Base-by-base conservation (phyloP, 1,139 yeast genomes). In the Debaryomyces singareniensis region DNA sequence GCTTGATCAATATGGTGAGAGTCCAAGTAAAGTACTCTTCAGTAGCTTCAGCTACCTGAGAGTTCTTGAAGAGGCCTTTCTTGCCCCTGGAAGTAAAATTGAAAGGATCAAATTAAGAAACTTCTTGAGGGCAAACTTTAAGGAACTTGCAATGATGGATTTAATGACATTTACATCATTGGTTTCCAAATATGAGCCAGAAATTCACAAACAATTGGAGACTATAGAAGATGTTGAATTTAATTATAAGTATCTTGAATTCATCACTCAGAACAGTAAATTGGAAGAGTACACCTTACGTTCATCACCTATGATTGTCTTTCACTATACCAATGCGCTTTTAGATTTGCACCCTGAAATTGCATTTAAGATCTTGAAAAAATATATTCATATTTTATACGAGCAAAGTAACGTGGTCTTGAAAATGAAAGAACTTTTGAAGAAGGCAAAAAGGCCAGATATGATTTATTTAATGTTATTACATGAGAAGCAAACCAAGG, bases 1-100 rank as follows among this genome's bases (percentile, higher is more conserved):
- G 68, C 38, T 65, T 10, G 39, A 43, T 21, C 40, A 45, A 32
- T 38, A 40, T 32, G 10, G 23, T 22, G 5, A 28, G 15, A 24
- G 14, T 14, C 11, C 16, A 4, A 13, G 13, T 7, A 10, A 13
- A 9, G 13, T 10, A 12, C 7, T 9, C 7, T 12, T 10, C 7
- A 9, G 7, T 23, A 23, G 9, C 13, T 23, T 7, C 25, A 9
- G 13, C 9, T 23, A 9, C 13, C 25, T 7, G n/a, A 18, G 21
- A 18, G n/a, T 18, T 18, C 21, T 18, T 18, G 21, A 18, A 18
- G 21, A n/a, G n/a, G 21, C 21, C n/a, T 18, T 18, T n/a, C 7
- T 18, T 7, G 7, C 7, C n/a, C n/a, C 21, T 7, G 21, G 21
- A 7, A 18, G n/a, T n/a, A 18, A 18, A n/a, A 18, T 18, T 7